These are phyloP conservation scores for Macrophomina tecta DNA, from an alignment of 2,329 filamentous ascomycete genomes.

Conservation along the genomic window DNA sequence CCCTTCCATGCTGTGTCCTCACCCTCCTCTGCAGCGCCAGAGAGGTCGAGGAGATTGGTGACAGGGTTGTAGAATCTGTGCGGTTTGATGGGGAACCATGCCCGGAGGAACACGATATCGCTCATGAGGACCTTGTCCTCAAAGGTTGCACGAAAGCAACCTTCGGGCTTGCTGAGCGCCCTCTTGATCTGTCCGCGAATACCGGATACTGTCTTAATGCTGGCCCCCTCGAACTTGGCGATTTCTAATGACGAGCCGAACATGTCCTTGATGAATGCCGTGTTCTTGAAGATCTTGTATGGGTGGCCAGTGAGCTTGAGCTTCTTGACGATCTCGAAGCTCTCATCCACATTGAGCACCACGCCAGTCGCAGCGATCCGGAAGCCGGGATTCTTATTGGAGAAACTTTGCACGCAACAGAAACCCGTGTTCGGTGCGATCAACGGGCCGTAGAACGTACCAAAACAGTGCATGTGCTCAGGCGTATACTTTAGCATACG, in stretches of 20 bases:
- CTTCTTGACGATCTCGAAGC: slow-evolving; percentile 98
- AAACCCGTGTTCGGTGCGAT: slow-evolving; percentile 97
- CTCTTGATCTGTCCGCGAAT: slow-evolving; percentile 97
- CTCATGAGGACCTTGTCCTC: slow-evolving; percentile 98
- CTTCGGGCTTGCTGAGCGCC: slow-evolving; percentile 89
- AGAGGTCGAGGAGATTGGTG: slow-evolving; percentile 79
- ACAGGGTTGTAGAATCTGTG: slow-evolving; percentile 97
- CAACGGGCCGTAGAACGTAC: slow-evolving; percentile 91
- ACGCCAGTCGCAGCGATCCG: slow-evolving; percentile 93
- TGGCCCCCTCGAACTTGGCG: slow-evolving; percentile 96
- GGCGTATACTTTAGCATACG: slow-evolving; percentile 99
- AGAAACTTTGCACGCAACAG: slow-evolving; percentile 89
- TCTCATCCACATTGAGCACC: slow-evolving; percentile 91
- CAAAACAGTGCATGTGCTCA: slow-evolving; percentile 99
- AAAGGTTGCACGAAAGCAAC: slow-evolving; percentile 94
- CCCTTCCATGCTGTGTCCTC: slow-evolving; percentile 70
- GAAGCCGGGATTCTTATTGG: slow-evolving; percentile 84
- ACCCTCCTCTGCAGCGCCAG: slow-evolving; percentile 36
- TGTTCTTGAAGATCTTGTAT: slow-evolving; percentile 99
- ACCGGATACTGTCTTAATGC: slow-evolving; percentile 94
- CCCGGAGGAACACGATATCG: slow-evolving; percentile 93
- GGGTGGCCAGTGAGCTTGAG: slow-evolving; percentile 92
- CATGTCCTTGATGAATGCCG: slow-evolving; percentile 98
- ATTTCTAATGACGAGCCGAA: slow-evolving; percentile 92
- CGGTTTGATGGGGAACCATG: slow-evolving; percentile 96